Percentiles rank a stretch among this genome's conserved stretches.
These are phyloP conservation scores for Filosporella fistucella DNA, from an alignment of 495 filamentous ascomycete genomes.

Conservation along the genomic window DNA sequence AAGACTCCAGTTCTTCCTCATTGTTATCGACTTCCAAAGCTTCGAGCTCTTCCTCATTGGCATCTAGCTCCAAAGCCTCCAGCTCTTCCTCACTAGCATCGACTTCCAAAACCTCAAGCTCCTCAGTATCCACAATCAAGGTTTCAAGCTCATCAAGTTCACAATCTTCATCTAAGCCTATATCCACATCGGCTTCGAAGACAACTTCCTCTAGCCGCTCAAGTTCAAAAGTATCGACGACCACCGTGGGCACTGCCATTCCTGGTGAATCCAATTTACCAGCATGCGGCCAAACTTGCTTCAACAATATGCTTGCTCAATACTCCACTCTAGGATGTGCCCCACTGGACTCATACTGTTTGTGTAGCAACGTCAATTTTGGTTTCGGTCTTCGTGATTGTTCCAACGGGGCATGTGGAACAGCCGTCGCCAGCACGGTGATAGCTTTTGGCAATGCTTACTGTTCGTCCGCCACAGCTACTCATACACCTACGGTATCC, in stretches of 20 bases:
- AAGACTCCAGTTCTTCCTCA: not conserved
- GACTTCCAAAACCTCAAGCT: not conserved
- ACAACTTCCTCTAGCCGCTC: not conserved
- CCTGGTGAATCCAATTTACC: slow-evolving; percentile 1
- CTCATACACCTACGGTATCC: not conserved
- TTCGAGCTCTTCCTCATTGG: not conserved
- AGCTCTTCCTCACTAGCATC: not conserved
- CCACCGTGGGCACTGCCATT: not conserved
- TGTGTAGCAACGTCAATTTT: slow-evolving; percentile 67
- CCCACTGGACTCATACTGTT: slow-evolving; percentile 53
- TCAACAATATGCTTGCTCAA: slow-evolving; percentile 65
- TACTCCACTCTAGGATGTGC: slow-evolving; percentile 55
- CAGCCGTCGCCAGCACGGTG: slow-evolving; percentile 15
- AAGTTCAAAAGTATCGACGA: not conserved
- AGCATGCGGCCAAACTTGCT: slow-evolving; percentile 47
- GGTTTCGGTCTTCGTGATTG: slow-evolving; percentile 74
- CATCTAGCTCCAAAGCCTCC: not conserved
- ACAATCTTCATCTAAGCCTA: not conserved
- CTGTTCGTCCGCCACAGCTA: slow-evolving; percentile 9
- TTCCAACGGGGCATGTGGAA: slow-evolving; percentile 57
- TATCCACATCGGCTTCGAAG: not conserved
- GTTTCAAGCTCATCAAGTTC: too few relatives aligned
- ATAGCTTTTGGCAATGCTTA: slow-evolving; percentile 13
- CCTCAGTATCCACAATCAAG: not conserved
- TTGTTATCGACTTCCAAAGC: not conserved